Base-by-base conservation (phyloP, 306 rosid genomes). In the Inga leiocalycina region DNA sequence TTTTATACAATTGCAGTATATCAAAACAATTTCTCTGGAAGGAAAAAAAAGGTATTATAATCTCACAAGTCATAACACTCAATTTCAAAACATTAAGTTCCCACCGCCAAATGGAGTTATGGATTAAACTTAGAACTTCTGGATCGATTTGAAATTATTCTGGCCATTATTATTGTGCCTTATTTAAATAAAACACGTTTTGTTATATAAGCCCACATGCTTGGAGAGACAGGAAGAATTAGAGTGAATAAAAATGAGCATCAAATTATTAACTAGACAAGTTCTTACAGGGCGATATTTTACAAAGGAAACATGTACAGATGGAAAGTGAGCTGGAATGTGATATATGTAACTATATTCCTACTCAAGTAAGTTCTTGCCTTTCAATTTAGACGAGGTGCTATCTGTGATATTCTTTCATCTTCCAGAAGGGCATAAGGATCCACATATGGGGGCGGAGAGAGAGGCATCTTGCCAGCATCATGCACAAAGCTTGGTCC, bases 401-500 rank as follows among this genome's bases (percentile, higher is more conserved):
- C 93, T 37, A 87, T 90, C 87, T 91, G 91, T 37, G 98, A 92
- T 75, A 95, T 91, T 87, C 98, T 92, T 68, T 95, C 98, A 45
- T 95, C 98, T 85, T 93, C 97, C 73, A 95, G 85, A 78, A 93
- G 98, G 73, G 87, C 95, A 79, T 92, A 95, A 30, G 98, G 98
- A 88, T 95, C 97, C 66, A 93, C 86, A 74, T 93, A 95, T 45
- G 79, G 96, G 32, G 95, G 98, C 11, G 97, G 89, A 49, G 94
- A 89, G 39, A 87, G 46, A 27, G 95, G 84, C 70, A 84, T 76
- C 79, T 78, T 52, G 91, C 88, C 88, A 79, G 80, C 98, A 44
- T 92, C 96, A 16, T 95, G 98, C 65, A 93, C 85, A 87, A 95
- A 92, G 64, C 85, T 74, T 11, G 97, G 82, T 88, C 98, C 98